Evolutionary conservation across 164 flowering plant species (phyloP).

Genomic region (Macadamia tetraphylla): DNA sequence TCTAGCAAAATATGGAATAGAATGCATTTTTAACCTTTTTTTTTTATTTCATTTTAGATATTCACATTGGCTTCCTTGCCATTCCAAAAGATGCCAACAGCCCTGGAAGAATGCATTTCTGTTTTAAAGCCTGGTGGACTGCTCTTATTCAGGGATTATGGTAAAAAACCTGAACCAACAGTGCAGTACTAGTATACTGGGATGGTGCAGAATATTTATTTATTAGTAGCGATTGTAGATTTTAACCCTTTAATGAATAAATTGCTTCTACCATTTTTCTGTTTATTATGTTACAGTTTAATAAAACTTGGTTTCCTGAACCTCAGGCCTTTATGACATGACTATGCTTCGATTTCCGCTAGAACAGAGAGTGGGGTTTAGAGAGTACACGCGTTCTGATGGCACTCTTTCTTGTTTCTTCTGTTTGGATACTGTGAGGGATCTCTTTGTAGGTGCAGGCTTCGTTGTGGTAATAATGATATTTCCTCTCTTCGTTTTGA

Average conservation of each 20-base stretch:
- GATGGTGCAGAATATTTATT: neutral
- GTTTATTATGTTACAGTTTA: neutral
- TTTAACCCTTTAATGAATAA: neutral
- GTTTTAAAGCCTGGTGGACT: conserved; percentile 77
- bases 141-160: conserved; percentile 82
- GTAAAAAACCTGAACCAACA: conserved; percentile 29
- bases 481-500: neutral
- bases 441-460: conserved; percentile 59
- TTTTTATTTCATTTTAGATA: conserved; percentile 36
- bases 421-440: conserved; percentile 52
- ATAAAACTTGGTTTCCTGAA: conserved; percentile 1
- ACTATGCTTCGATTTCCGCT: conserved; percentile 91
- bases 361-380: conserved; percentile 57
- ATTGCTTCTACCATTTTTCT: neutral
- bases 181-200: neutral
- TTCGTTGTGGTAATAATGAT: conserved; percentile 55
- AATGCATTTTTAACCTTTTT: neutral
- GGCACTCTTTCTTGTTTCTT: conserved; percentile 92
- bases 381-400: conserved; percentile 82
- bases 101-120: conserved; percentile 56
- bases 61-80: conserved; percentile 83
- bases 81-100: conserved; percentile 45
- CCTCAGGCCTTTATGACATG: conserved; percentile 89
- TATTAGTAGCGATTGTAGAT: neutral
- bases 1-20: neutral